Conservation (phyloP, 2,329 filamentous ascomycete genomes). For the Aspergillus ochraceus region DNA sequence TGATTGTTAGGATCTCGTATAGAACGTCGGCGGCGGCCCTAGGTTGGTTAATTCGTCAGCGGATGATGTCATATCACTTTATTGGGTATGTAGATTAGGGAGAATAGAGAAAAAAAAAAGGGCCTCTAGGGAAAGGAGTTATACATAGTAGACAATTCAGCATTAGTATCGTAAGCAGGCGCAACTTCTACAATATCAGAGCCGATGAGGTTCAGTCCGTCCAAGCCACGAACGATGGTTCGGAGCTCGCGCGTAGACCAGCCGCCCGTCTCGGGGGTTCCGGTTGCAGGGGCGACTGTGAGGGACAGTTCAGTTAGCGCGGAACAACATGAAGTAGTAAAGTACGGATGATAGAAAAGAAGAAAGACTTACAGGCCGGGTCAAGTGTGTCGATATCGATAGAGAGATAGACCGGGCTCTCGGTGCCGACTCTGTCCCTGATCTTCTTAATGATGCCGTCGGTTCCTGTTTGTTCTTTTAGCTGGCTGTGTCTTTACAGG, state of each 20-base stretch:
- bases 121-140: background rate
- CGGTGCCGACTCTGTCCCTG: conserved; percentile 69
- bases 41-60: too few species aligned
- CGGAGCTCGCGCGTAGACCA: conserved; percentile 62
- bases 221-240: conserved; percentile 60
- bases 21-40: conserved; percentile 59
- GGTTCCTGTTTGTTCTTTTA: conserved; percentile 39
- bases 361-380: conserved; percentile 64
- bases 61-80: too few species aligned
- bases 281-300: conserved; percentile 50
- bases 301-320: too few species aligned
- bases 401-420: conserved; percentile 74
- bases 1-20: conserved; percentile 78
- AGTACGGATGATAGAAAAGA: background rate
- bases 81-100: too few species aligned
- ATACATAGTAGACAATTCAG: conserved; percentile 56
- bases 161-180: conserved; percentile 62
- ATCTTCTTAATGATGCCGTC: conserved; percentile 79
- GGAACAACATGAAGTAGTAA: too few species aligned
- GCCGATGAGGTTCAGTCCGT: conserved; percentile 58
- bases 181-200: conserved; percentile 64
- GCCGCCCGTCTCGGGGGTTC: conserved; percentile 62
- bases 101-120: background rate
- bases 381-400: conserved; percentile 89
- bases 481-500: background rate